Evolutionary conservation across 2,329 filamentous ascomycete genomes (phyloP).

Genomic region (Bipolaris gigantea): DNA sequence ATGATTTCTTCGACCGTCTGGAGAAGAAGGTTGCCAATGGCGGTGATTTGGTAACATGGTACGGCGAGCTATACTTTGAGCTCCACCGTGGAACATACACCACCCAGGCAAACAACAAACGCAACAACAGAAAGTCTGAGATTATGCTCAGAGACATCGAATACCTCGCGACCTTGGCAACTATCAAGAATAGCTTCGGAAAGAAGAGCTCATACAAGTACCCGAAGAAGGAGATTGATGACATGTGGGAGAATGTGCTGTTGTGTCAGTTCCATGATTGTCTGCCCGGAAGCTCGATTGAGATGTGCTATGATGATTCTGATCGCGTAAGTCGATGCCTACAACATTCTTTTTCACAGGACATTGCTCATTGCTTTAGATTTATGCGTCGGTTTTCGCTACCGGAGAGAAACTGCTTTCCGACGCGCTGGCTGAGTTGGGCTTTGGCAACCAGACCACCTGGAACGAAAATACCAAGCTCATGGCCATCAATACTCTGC

Average conservation of each 20-base stretch:
- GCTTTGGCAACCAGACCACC: constrained; percentile 55
- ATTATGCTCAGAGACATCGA: constrained; percentile 85
- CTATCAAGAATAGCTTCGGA: constrained; percentile 63
- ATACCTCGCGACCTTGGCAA: constrained; percentile 82
- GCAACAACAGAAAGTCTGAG: constrained; percentile 86
- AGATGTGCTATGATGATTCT: constrained; percentile 98
- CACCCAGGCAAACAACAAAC: constrained; percentile 96
- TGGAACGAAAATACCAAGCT: constrained; percentile 51
- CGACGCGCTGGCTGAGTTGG: constrained; percentile 69
- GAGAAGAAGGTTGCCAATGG: constrained; percentile 72
- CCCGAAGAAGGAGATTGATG: constrained; percentile 89
- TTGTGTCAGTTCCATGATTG: constrained; percentile 98
- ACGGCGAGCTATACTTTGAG: constrained; percentile 97
- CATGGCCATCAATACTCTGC: constrained; percentile 79
- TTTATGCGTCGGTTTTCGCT: constrained; percentile 81
- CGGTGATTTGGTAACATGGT: constrained; percentile 87
- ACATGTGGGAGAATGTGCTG: constrained; percentile 91
- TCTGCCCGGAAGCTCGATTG: constrained; percentile 89
- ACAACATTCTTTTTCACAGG: not conserved
- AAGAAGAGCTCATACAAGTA: constrained; percentile 69
- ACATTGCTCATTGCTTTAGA: constrained; percentile 41
- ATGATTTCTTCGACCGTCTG: constrained; percentile 88
- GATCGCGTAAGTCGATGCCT: constrained; percentile 59
- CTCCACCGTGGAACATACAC: constrained; percentile 97
- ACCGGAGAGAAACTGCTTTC: constrained; percentile 72